Conservation (phyloP, 257 asterid genomes). For the Galeopsis tetrahit region DNA sequence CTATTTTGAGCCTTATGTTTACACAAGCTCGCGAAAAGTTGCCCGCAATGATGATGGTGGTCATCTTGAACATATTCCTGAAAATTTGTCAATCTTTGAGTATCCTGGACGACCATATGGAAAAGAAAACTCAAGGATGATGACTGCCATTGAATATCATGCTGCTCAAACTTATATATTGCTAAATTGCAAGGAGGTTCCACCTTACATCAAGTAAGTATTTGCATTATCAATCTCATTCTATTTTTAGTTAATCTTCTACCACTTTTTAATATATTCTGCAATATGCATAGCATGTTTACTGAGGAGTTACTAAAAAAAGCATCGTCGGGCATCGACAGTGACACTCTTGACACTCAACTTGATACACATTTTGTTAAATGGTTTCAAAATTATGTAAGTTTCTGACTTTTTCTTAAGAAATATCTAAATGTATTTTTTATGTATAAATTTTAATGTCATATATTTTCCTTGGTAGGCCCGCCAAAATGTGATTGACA, state of each 20-base stretch:
- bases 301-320: too few species aligned
- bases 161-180: neutral
- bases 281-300: too few species aligned
- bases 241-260: too few species aligned
- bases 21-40: too few species aligned
- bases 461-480: neutral
- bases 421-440: neutral
- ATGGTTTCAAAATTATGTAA: constrained; percentile 1
- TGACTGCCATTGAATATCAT: neutral
- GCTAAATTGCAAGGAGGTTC: neutral
- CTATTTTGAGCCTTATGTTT: too few species aligned
- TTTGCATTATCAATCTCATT: too few species aligned
- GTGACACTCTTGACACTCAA: neutral
- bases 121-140: neutral
- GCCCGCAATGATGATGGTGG: neutral
- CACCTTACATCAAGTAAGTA: neutral
- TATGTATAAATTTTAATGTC: neutral
- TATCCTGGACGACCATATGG: neutral
- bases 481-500: neutral
- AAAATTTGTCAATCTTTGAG: neutral
- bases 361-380: neutral
- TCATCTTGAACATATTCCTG: neutral
- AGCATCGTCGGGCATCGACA: neutral
- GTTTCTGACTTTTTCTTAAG: neutral
- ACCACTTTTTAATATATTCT: too few species aligned